phyloP scores from a whole-genome alignment of 495 filamentous ascomycete genomes.

The Parmelia sp. region DNA sequence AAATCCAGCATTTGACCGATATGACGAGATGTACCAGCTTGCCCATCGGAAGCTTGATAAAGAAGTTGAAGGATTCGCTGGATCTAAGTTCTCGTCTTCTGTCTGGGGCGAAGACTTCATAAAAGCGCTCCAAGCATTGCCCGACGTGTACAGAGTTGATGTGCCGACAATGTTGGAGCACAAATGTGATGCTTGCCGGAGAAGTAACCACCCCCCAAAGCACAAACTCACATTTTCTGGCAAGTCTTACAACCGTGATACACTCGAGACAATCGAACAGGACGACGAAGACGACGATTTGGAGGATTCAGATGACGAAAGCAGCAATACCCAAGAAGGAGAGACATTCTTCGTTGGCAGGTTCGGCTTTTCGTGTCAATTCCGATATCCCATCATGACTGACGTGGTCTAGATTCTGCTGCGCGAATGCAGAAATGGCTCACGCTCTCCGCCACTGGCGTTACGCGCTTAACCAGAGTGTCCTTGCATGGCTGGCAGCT shows the following conservation, averaged over 20 bases:
- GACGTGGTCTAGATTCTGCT: constrained; percentile 47
- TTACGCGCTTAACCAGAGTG: constrained; percentile 62
- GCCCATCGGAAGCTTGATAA: constrained; percentile 71
- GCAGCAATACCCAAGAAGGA: constrained; percentile 33
- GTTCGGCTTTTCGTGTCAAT: constrained; percentile 24
- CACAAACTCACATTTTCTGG: constrained; percentile 57
- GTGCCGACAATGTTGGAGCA: constrained; percentile 37
- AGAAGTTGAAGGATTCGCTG: constrained; percentile 59
- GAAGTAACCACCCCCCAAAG: constrained; percentile 60
- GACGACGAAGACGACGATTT: constrained; percentile 38
- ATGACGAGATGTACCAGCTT: constrained; percentile 58
- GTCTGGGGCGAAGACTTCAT: constrained; percentile 66
- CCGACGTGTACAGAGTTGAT: constrained; percentile 38
- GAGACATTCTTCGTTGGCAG: constrained; percentile 41
- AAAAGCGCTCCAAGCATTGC: constrained; percentile 58
- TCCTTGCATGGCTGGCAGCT: constrained; percentile 52
- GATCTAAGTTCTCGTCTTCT: constrained; percentile 65
- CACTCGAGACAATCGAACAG: constrained; percentile 58
- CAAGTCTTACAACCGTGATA: constrained; percentile 60
- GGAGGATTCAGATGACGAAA: constrained; percentile 29
- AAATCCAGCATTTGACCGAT: constrained; percentile 63
- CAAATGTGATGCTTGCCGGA: constrained; percentile 71
- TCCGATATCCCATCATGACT: neutral
- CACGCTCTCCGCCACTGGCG: constrained; percentile 74
- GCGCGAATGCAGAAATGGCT: constrained; percentile 58